Conservation (phyloP, 345 rosid species). For the Salix udensis region DNA sequence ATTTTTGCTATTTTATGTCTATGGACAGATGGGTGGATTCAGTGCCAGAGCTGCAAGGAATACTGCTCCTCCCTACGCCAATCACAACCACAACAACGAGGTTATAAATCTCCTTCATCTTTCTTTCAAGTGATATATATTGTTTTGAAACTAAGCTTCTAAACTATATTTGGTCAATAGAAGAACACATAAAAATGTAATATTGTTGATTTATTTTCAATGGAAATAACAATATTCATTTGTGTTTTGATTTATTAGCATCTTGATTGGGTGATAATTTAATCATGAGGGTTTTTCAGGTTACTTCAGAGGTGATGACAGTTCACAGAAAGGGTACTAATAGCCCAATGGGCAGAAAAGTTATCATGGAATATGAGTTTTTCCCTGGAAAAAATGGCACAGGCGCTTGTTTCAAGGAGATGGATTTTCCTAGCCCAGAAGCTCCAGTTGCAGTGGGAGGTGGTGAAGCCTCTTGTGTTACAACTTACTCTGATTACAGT, state of each 20-base stretch:
- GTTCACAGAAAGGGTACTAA: slow-evolving; percentile 31
- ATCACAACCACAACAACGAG: slow-evolving; percentile 15
- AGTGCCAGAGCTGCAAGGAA: slow-evolving; percentile 19
- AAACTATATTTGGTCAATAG: not conserved
- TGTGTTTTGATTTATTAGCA: not conserved
- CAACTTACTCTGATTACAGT: slow-evolving; percentile 17
- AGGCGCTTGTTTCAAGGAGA: slow-evolving; percentile 34
- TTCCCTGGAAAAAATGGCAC: slow-evolving; percentile 46
- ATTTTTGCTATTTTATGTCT: not conserved
- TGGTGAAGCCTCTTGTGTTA: slow-evolving; percentile 32
- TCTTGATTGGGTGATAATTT: not conserved
- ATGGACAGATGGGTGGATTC: slow-evolving; percentile 16
- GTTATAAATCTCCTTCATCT: slow-evolving; percentile 10
- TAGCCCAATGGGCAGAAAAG: slow-evolving; percentile 22
- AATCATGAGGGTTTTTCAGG: slow-evolving; percentile 18
- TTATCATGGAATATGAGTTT: slow-evolving; percentile 60
- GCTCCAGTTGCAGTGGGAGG: slow-evolving; percentile 29
- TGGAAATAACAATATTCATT: too few species aligned
- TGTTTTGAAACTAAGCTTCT: not conserved
- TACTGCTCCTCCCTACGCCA: slow-evolving; percentile 16
- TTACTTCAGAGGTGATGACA: slow-evolving; percentile 24
- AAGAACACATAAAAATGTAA: too few species aligned
- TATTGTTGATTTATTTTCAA: too few species aligned
- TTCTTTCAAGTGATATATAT: not conserved
- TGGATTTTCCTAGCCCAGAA: slow-evolving; percentile 29